Evolutionary conservation across 441 rosid species (phyloP).

Genomic region (Macaranga tanarius): DNA sequence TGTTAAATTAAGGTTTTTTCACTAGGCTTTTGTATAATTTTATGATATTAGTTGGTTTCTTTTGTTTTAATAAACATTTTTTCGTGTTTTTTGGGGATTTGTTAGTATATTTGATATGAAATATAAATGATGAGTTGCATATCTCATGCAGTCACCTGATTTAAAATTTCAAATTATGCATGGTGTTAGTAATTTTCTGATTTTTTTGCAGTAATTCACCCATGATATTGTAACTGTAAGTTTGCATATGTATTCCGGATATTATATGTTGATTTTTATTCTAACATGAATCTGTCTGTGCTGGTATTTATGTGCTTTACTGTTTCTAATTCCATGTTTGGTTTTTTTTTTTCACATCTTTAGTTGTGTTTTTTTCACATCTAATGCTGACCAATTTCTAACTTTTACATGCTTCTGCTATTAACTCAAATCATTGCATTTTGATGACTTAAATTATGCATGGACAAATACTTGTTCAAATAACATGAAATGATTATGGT

Average conservation of each 20-base stretch:
- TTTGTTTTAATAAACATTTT: neutral
- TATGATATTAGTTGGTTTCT: no score
- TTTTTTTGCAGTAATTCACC: conserved; percentile 29
- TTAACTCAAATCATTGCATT: neutral
- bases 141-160: conserved; percentile 35
- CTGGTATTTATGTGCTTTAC: neutral
- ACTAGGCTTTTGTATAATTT: neutral
- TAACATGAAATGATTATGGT: conserved; percentile 5
- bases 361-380: neutral
- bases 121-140: no score
- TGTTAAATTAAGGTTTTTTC: neutral
- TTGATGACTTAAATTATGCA: neutral
- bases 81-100: no score
- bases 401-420: neutral
- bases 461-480: neutral
- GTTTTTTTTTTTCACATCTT: neutral
- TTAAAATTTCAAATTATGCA: conserved; percentile 19
- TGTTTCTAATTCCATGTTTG: neutral
- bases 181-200: conserved; percentile 36
- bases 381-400: neutral
- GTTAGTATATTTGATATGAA: no score
- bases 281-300: neutral
- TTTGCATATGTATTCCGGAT: conserved; percentile 20
- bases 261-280: neutral
- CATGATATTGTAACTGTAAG: conserved; percentile 38